Evolutionary conservation across 2,329 filamentous ascomycete genomes (phyloP), one percentile per base, ranked within the genome.

Genomic region (Xylariaceae sp.): DNA sequence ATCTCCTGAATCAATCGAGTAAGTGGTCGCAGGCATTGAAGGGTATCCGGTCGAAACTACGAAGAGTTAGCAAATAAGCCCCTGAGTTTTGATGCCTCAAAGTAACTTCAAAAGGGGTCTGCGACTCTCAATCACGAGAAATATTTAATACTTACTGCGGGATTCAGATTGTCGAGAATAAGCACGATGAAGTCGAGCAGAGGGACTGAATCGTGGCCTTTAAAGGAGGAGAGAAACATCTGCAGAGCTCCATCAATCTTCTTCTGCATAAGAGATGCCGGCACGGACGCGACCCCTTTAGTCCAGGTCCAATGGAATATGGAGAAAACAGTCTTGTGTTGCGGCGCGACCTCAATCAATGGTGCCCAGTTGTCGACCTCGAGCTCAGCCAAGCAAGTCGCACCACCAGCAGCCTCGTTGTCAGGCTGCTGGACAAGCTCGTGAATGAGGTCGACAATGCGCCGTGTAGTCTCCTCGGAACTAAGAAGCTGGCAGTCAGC

Each of bases 171-270:
- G 4, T 78, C 75, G 2, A 88, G 70, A 50, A 85, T 73, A 49
- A 74, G 73, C 13, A 78, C 80, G n/a, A 86, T 65, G 65, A 86
- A 87, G 45, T 75, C 75, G 2, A 88, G 73, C 2, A 88, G 73
- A 0, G 82, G 86, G 3, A 84, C 81, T 3, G 78, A 82, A 67
- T 87, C 83, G 8, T 84, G 87, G 9, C 79, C 79, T 44, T 76
- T 80, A 30, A 65, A 64, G 3, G 58, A 61, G 0, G 56, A 57
- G 15, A 64, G 9, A 2, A 87, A 74, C 7, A 69, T 71, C 42
- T 76, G 74, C 3, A 87, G 73, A 2, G 76, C 76, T 10, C 67
- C 61, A 62, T 83, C 75, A 48, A 88, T 76, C 61, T 77, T 79
- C 9, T 56, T 51, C 42, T 68, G 64, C 42, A 63, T 56, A 39